A percentile compares a stretch with the other conserved stretches of the same genome.
Evolutionary conservation across 345 rosid genomes (phyloP).

Genomic region (Lepidium aucheri): DNA sequence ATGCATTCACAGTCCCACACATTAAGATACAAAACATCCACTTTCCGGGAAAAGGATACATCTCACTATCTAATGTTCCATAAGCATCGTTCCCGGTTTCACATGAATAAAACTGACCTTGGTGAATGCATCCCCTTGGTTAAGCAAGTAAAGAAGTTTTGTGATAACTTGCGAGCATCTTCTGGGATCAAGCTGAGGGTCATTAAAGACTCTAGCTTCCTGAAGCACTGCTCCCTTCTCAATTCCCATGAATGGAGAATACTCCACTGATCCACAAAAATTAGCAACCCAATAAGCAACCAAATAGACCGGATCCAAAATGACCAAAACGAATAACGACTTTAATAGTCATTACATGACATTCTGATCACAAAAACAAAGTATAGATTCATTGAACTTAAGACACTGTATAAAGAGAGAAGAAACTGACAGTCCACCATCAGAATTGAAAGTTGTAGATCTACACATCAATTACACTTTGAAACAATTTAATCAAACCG

Average conservation of each 20-base stretch:
- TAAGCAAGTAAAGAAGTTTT: slow-evolving; percentile 76
- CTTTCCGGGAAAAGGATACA: neutral
- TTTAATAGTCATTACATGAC: neutral
- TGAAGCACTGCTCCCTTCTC: slow-evolving; percentile 96
- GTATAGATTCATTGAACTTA: neutral
- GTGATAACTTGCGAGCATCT: slow-evolving; percentile 94
- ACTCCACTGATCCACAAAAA: slow-evolving; percentile 41
- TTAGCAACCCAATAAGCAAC: neutral
- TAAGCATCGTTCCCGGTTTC: neutral
- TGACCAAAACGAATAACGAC: neutral
- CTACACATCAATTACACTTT: neutral
- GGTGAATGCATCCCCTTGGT: slow-evolving; percentile 83
- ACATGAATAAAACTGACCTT: slow-evolving; percentile 38
- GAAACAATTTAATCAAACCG: neutral
- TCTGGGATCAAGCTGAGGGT: slow-evolving; percentile 85
- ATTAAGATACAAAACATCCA: neutral
- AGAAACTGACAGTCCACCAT: neutral
- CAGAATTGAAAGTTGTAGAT: neutral
- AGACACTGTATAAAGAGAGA: neutral
- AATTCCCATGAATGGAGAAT: slow-evolving; percentile 79
- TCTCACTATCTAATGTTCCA: neutral
- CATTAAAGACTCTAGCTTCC: slow-evolving; percentile 90
- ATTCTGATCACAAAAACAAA: neutral
- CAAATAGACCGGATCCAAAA: neutral
- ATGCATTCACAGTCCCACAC: neutral